These are phyloP conservation scores for Phytophthora pinifolia DNA, from an alignment of 352 stramenopile species.

Conservation along the genomic window DNA sequence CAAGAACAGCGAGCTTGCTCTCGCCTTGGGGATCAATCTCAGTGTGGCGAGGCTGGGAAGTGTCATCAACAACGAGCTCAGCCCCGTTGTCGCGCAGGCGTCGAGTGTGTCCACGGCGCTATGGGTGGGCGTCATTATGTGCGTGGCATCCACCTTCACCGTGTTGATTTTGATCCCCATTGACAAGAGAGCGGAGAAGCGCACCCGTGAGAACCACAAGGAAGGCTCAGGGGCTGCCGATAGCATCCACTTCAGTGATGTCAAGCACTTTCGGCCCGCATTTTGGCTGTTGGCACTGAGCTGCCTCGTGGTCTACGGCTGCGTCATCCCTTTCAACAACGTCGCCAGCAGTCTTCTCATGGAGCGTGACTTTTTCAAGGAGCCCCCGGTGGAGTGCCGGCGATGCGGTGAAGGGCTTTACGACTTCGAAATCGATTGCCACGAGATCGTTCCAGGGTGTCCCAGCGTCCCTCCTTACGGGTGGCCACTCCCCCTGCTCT, in stretches of 20 bases:
- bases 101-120: conserved; percentile 73
- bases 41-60: conserved; percentile 88
- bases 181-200: conserved; percentile 62
- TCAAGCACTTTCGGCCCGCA: conserved; percentile 76
- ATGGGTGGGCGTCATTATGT: conserved; percentile 88
- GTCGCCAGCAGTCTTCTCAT: conserved; percentile 91
- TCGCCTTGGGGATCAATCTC: conserved; percentile 93
- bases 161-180: conserved; percentile 81
- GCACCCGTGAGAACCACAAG: conserved; percentile 27
- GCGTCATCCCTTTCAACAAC: conserved; percentile 94
- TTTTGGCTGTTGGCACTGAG: conserved; percentile 92
- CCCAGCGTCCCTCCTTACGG: conserved; percentile 70
- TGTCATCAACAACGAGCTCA: conserved; percentile 93
- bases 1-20: conserved; percentile 90
- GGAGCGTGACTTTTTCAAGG: conserved; percentile 89
- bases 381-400: conserved; percentile 45
- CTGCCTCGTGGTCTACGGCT: conserved; percentile 93
- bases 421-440: conserved; percentile 48
- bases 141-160: conserved; percentile 59
- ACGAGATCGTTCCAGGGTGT: conserved; percentile 44
- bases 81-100: conserved; percentile 69
- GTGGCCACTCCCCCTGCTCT: conserved; percentile 73
- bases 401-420: conserved; percentile 68
- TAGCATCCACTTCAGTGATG: conserved; percentile 68
- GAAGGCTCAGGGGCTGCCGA: conserved; percentile 27